These are phyloP conservation scores for Pachyrhizus erosus DNA, from an alignment of 306 rosid species.

Conservation along the genomic window DNA sequence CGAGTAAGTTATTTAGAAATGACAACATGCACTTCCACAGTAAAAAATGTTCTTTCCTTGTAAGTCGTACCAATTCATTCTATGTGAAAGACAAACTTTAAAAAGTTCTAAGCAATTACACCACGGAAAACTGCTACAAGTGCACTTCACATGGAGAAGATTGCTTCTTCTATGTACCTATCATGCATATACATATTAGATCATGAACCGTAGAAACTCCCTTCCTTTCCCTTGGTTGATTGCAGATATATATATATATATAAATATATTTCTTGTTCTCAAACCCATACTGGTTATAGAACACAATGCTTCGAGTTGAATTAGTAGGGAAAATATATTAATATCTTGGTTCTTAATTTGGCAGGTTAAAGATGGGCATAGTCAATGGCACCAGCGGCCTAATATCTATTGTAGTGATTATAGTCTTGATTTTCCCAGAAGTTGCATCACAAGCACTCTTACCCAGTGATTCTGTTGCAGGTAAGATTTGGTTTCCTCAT, in stretches of 20 bases:
- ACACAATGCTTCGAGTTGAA: conserved; percentile 15
- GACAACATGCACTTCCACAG: conserved; percentile 9
- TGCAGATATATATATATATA: background rate
- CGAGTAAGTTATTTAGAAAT: conserved; percentile 38
- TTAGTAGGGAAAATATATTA: background rate
- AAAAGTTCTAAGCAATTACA: conserved; percentile 15
- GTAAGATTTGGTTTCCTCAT: conserved; percentile 42
- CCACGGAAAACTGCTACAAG: background rate
- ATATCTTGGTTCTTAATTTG: conserved; percentile 5
- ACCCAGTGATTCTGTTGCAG: conserved; percentile 43
- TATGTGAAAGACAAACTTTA: conserved; percentile 2
- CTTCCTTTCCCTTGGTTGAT: conserved; percentile 3
- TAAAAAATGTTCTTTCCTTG: conserved; percentile 51
- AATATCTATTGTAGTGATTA: conserved; percentile 32
- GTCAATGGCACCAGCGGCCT: conserved; percentile 2
- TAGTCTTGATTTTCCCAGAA: conserved; percentile 47
- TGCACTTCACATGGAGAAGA: background rate
- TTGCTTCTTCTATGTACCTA: conserved; percentile 30
- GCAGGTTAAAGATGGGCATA: conserved; percentile 56
- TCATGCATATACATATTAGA: conserved; percentile 11
- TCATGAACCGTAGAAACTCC: background rate
- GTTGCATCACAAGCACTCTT: conserved; percentile 50
- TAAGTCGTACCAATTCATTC: conserved; percentile 43
- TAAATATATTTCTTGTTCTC: conserved; percentile 6
- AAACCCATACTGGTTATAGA: background rate